Evolutionary conservation across 805 yeast species (phyloP), one percentile per base, ranked within the genome.

Genomic region (Candida adriatica): DNA sequence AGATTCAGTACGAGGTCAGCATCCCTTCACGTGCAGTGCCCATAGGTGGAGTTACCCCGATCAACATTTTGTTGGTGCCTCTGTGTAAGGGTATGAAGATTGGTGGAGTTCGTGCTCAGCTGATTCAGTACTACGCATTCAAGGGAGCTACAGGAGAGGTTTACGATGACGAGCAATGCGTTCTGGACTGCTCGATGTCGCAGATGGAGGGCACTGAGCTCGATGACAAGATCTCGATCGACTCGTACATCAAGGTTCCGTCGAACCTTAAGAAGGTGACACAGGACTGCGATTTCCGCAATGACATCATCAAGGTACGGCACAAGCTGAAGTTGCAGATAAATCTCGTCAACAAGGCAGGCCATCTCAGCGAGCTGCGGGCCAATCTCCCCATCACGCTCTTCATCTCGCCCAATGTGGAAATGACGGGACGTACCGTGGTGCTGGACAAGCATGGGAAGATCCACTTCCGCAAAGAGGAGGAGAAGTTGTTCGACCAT

Each of bases 1-100:
- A 85, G 52, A 77, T 90, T 26, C 96, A 88, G 54, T 88, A 90
- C 55, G 76, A 85, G 11, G 74, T 90, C 34, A 78, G 80, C 35
- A 76, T 86, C 4, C 96, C 96, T 0, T 70, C 87, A 15, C 75
- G 80, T 43, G 95, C 96, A 1, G 75, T 85, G 6, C 87, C 96
- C 1, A 75, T 88, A 27, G 97, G 97, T 5, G 74, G 88, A 0
- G 61, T 66, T 1, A 65, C 83, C 5, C 82, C 85, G 2, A 67
- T 90, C 6, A 73, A 74, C 34, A 67, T 88, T 31, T 65, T 73
- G 44, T 52, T 88, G 45, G 79, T 80, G 17, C 96, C 97, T 0
- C 65, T 88, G 27, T 59, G 73, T 33, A 88, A 90, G 54, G 92
- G 94, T 0, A 65, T 86, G 45, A 67, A 62, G 31, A 59, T 88